These are phyloP conservation scores for Echinochloa phyllopogon DNA, from an alignment of 176 grass and related monocot genomes.

Conservation along the genomic window DNA sequence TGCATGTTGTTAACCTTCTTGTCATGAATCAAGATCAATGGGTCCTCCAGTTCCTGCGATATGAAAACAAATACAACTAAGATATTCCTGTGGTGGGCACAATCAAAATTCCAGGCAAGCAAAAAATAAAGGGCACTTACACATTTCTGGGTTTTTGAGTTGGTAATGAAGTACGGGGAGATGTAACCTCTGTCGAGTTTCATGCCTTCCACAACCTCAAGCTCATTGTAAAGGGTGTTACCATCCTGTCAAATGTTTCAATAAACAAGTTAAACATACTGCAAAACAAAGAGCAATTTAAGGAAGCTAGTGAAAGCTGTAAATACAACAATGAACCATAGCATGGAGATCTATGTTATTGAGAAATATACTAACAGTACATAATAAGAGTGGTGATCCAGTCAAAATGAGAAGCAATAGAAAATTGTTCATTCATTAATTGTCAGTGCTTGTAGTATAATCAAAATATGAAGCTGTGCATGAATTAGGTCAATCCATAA, in stretches of 20 bases:
- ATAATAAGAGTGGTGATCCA: not conserved
- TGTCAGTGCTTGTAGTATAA: not conserved
- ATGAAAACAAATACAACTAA: not conserved
- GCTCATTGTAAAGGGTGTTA: conserved; percentile 89
- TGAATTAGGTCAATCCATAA: not conserved
- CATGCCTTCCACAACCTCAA: conserved; percentile 99
- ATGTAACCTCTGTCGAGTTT: conserved; percentile 97
- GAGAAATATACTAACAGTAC: not conserved
- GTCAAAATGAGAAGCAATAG: not conserved
- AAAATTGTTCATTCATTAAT: not conserved
- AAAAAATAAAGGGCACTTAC: conserved; percentile 58
- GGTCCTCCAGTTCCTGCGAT: conserved; percentile 85
- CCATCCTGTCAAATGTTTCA: conserved; percentile 63
- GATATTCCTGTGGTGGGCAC: not conserved
- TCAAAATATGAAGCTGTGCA: not conserved
- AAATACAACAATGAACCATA: conserved; percentile 3
- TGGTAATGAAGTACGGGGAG: conserved; percentile 97
- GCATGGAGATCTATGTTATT: not conserved
- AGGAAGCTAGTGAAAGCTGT: not conserved
- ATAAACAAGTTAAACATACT: conserved; percentile 23
- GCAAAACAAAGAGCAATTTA: not conserved
- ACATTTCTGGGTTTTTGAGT: conserved; percentile 95
- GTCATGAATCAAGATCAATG: conserved; percentile 94
- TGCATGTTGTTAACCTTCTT: conserved; percentile 89
- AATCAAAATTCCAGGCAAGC: not conserved